Evolutionary conservation across 2,329 filamentous ascomycete genomes (phyloP).

Genomic region (Fusarium torulosum): DNA sequence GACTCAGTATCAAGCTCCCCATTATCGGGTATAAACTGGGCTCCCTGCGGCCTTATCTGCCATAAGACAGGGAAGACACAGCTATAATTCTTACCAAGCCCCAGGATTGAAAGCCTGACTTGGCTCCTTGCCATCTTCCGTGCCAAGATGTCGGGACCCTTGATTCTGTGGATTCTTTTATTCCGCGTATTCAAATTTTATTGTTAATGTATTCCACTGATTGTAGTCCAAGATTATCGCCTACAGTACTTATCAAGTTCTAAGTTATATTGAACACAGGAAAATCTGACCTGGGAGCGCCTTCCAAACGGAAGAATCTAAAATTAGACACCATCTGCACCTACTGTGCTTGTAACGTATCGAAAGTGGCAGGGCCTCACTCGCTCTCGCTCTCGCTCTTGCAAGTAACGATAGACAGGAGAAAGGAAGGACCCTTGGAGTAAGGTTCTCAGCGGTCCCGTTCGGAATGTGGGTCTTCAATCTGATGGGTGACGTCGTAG

Average conservation of each 20-base stretch:
- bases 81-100: not conserved
- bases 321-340: not conserved
- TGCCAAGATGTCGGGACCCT: conserved; percentile 25
- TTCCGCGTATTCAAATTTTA: conserved; percentile 17
- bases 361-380: conserved; percentile 3
- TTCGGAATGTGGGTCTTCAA: not conserved
- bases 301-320: not conserved
- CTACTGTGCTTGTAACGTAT: not conserved
- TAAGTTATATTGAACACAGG: no score
- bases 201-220: not conserved
- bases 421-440: conserved; percentile 3
- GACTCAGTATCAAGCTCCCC: conserved; percentile 5
- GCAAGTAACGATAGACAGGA: not conserved
- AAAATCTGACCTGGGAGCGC: no score
- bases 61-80: conserved; percentile 22
- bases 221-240: no score
- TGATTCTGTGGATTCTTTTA: conserved; percentile 14
- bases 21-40: conserved; percentile 28
- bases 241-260: no score
- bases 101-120: conserved; percentile 24
- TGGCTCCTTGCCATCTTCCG: conserved; percentile 28
- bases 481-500: conserved; percentile 20
- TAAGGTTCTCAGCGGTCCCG: not conserved
- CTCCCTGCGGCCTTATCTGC: conserved; percentile 22
- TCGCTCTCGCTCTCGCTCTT: conserved; percentile 10